Base-by-base conservation (phyloP, 495 filamentous ascomycete species). In the Lasiosphaeris hirsuta region DNA sequence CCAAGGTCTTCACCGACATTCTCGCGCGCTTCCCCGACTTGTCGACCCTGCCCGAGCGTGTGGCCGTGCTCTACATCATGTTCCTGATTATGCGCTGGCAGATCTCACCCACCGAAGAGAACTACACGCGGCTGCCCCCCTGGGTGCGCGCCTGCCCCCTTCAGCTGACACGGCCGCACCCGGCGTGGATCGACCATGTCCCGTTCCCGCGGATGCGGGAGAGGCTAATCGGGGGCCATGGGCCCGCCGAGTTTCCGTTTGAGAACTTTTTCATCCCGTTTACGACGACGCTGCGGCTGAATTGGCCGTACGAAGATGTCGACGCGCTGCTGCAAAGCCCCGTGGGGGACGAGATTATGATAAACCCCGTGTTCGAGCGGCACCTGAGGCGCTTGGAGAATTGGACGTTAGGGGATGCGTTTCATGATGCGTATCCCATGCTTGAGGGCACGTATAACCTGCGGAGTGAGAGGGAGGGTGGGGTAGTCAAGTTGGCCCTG, bases 41-140 rank as follows among this genome's bases (percentile, higher is more conserved):
- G 7, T 73, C 72, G 10, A 71, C 72, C 2, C 77, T 92, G 0
- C 90, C 90, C 4, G 90, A 92, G 67, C 85, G 88, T 61, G 82
- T 92, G 3, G 89, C 84, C 14, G 81, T 91, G 6, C 76, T 93
- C n/a, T 90, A 87, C 62, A 70, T 81, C 64, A 93, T 92, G 89
- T 93, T 92, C 69, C 80, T 90, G 8, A 64, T 90, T 49, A 90
- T 92, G 86, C 84, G 90, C 2, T 95, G 89, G 89, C 84, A 86
- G 63, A 84, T 95, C 18, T 77, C 74, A 9, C 89, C 89, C 0
- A 90, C 89, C 4, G 76, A 74, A 44, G 86, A 88, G 59, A 92
- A 89, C 70, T 90, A 87, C 65, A 77, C 84, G 15, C 78, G 88
- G 7, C 66, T 94, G 2, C 89, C 90, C 0, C 71, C 81, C 1